A percentile compares a stretch with the other conserved stretches of the same genome.
phyloP scores from a whole-genome alignment of 441 rosid genomes.

The Biscutella laevigata region DNA sequence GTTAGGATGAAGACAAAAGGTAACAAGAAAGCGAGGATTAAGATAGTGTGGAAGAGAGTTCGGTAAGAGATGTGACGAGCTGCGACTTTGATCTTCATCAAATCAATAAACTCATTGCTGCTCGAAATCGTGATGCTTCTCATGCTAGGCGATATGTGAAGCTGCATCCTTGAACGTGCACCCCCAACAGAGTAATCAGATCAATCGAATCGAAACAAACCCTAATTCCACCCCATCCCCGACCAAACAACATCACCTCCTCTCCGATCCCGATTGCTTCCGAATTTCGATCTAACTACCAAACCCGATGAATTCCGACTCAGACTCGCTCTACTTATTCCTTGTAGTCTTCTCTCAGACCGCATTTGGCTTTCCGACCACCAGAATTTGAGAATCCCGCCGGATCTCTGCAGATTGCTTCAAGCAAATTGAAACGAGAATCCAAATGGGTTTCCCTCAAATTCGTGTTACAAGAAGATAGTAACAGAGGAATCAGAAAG shows the following conservation, averaged over 20 bases:
- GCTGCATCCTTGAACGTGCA: conserved; percentile 91
- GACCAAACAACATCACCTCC: conserved; percentile 47
- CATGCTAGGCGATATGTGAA: conserved; percentile 99
- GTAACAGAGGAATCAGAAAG: no score
- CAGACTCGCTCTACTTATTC: conserved; percentile 10
- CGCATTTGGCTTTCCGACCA: conserved; percentile 41
- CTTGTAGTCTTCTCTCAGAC: conserved; percentile 38
- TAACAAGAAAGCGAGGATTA: conserved; percentile 93
- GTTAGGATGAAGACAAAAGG: conserved; percentile 97
- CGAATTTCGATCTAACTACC: conserved; percentile 26
- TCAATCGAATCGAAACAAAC: conserved; percentile 11
- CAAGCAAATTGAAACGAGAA: conserved; percentile 24
- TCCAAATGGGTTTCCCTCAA: conserved; percentile 19
- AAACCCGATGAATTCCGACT: conserved; percentile 3
- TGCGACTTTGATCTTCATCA: conserved; percentile 99
- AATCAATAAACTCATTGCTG: conserved; percentile 95
- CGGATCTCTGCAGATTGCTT: not conserved
- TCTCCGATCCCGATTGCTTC: conserved; percentile 18
- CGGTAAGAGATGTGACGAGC: conserved; percentile 98
- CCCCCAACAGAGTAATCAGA: conserved; percentile 37
- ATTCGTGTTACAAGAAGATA: conserved; percentile 20
- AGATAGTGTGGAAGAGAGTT: conserved; percentile 89
- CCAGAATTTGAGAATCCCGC: conserved; percentile 18
- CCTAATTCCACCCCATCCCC: conserved; percentile 29
- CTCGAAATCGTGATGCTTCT: conserved; percentile 95